Evolutionary conservation across 306 rosid species (phyloP).

Genomic region (Pueraria montana): DNA sequence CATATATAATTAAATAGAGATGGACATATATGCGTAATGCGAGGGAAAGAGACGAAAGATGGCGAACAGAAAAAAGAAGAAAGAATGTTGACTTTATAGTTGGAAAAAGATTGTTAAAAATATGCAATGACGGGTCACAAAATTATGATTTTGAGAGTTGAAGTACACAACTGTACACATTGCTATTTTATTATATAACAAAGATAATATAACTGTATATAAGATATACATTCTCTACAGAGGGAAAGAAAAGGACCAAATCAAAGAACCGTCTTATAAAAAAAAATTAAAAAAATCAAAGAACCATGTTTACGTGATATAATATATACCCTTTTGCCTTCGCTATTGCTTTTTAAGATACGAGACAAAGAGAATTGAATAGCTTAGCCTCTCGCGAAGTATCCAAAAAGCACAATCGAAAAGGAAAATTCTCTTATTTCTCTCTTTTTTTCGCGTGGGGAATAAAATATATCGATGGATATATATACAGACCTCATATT

Average conservation of each 20-base stretch:
- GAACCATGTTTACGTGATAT: not conserved
- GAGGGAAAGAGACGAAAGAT: not conserved
- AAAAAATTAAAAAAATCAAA: not conserved
- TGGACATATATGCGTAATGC: not conserved
- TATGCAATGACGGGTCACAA: slow-evolving; percentile 62
- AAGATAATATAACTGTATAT: not conserved
- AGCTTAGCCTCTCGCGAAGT: slow-evolving; percentile 44
- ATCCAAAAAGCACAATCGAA: slow-evolving; percentile 28
- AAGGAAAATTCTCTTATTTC: slow-evolving; percentile 41
- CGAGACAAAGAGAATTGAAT: slow-evolving; percentile 46
- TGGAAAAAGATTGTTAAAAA: slow-evolving; percentile 22
- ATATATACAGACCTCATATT: not conserved
- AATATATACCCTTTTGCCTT: slow-evolving; percentile 41
- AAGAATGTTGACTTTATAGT: slow-evolving; percentile 59
- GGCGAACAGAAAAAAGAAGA: slow-evolving; percentile 5
- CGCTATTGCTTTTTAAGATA: slow-evolving; percentile 50
- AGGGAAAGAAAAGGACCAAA: not conserved
- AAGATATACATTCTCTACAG: slow-evolving; percentile 11
- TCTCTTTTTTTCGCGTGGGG: not conserved
- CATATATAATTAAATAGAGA: not conserved
- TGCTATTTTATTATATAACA: slow-evolving; percentile 31
- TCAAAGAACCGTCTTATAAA: not conserved
- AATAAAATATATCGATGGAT: slow-evolving; percentile 26
- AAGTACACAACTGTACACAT: slow-evolving; percentile 55
- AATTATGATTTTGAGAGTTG: slow-evolving; percentile 22